A percentile compares a stretch with the other conserved stretches of the same genome.
phyloP scores from a whole-genome alignment of 805 yeast species.

The Starmerella potacharoeniae region DNA sequence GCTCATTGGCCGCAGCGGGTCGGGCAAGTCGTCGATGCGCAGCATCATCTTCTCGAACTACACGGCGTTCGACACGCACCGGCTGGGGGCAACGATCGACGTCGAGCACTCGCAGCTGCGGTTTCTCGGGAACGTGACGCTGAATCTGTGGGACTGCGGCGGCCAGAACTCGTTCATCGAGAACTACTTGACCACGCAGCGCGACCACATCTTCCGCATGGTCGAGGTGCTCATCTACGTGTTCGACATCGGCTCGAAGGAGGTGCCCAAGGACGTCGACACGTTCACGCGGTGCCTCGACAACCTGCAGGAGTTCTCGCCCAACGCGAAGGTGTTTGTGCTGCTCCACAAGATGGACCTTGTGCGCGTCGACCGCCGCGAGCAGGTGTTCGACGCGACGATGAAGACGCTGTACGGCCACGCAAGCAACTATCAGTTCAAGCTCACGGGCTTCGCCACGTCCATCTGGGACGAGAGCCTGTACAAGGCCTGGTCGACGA shows the following conservation, averaged over 20 bases:
- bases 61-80: constrained; percentile 90
- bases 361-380: constrained; percentile 75
- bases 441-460: constrained; percentile 78
- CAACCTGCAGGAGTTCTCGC: constrained; percentile 72
- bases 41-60: constrained; percentile 89
- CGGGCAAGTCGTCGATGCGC: constrained; percentile 96
- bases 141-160: constrained; percentile 96
- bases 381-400: constrained; percentile 72
- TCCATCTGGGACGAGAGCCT: constrained; percentile 95
- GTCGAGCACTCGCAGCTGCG: constrained; percentile 95
- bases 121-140: constrained; percentile 87
- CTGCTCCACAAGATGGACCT: constrained; percentile 92
- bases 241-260: constrained; percentile 88
- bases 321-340: constrained; percentile 84
- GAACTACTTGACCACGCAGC: constrained; percentile 75
- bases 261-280: constrained; percentile 84
- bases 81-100: constrained; percentile 94
- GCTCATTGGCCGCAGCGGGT: constrained; percentile 85
- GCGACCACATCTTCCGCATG: constrained; percentile 87
- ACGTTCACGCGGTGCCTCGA: constrained; percentile 76
- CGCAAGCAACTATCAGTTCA: constrained; percentile 57
- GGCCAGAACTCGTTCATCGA: constrained; percentile 91
- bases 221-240: constrained; percentile 93
- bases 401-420: constrained; percentile 69
- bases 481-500: constrained; percentile 94